Conservation (phyloP, 495 filamentous ascomycete species). For the Achaetomiella virescens region DNA sequence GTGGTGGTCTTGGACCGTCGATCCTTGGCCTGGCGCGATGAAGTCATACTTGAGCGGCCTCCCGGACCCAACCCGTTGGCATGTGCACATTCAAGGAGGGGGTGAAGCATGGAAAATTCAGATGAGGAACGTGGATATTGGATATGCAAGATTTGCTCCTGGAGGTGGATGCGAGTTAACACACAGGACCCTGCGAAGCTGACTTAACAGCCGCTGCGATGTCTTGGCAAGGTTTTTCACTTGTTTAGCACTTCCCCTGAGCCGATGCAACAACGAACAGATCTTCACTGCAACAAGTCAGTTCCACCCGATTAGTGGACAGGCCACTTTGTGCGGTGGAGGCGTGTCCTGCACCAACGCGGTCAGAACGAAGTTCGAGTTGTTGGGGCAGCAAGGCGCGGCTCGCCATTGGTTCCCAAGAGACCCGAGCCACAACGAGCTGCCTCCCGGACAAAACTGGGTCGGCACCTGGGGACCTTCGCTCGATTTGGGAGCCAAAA, state of each 20-base stretch:
- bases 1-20: not conserved
- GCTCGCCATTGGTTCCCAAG: slow-evolving; percentile 17
- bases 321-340: not conserved
- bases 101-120: not conserved
- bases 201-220: slow-evolving; percentile 12
- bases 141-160: slow-evolving; percentile 1
- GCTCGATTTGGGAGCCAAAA: slow-evolving; percentile 7
- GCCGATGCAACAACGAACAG: slow-evolving; percentile 4
- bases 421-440: slow-evolving; percentile 15
- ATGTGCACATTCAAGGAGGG: slow-evolving; percentile 11
- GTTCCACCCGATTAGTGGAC: not conserved
- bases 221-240: slow-evolving; percentile 14
- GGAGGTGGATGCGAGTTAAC: not conserved
- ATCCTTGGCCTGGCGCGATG: too few species aligned
- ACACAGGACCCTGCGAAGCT: slow-evolving; percentile 19
- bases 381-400: slow-evolving; percentile 2
- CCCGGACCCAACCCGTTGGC: slow-evolving; percentile 14
- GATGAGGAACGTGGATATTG: slow-evolving; percentile 1
- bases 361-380: too few species aligned
- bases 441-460: slow-evolving; percentile 20
- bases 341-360: too few species aligned
- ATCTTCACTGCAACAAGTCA: not conserved
- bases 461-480: slow-evolving; percentile 7
- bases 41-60: not conserved
- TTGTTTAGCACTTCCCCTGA: not conserved